Conservation (phyloP, 75 land plant genomes). For the Gnetum montanum region DNA sequence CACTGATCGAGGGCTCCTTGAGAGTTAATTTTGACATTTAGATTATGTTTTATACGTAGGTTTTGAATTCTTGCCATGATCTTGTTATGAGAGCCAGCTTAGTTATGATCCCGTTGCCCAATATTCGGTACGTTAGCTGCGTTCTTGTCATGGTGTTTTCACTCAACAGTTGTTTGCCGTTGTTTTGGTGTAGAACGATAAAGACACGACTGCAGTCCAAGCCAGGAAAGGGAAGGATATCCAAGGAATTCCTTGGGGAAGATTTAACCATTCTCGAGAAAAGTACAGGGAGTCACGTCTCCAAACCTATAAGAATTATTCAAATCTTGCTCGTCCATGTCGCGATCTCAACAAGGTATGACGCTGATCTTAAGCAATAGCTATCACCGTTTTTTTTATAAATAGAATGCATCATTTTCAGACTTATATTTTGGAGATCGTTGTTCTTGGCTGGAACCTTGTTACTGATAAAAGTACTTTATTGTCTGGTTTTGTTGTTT, state of each 20-base stretch:
- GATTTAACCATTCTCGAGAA: slow-evolving; percentile 67
- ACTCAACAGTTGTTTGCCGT: too few relatives aligned
- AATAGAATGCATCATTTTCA: neutral
- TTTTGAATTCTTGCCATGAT: too few relatives aligned
- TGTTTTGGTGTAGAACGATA: slow-evolving; percentile 17
- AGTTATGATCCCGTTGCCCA: too few relatives aligned
- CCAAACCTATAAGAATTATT: slow-evolving; percentile 80
- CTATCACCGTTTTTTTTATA: neutral
- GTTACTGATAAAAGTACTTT: neutral
- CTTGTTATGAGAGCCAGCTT: too few relatives aligned
- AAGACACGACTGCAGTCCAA: slow-evolving; percentile 79
- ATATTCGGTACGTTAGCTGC: too few relatives aligned
- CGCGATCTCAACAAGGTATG: slow-evolving; percentile 62
- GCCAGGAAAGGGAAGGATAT: slow-evolving; percentile 91
- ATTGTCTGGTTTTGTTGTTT: too few relatives aligned
- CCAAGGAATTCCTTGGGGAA: slow-evolving; percentile 92
- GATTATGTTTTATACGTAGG: neutral
- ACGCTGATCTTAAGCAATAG: too few relatives aligned
- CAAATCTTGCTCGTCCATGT: slow-evolving; percentile 40
- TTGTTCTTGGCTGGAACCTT: neutral
- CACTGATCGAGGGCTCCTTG: too few relatives aligned
- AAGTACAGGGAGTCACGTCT: slow-evolving; percentile 72
- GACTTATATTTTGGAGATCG: neutral
- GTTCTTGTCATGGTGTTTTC: too few relatives aligned
- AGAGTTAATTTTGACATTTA: too few relatives aligned